These are phyloP conservation scores for Celoporthe dispersa DNA, from an alignment of 2,329 filamentous ascomycete species.

Conservation along the genomic window DNA sequence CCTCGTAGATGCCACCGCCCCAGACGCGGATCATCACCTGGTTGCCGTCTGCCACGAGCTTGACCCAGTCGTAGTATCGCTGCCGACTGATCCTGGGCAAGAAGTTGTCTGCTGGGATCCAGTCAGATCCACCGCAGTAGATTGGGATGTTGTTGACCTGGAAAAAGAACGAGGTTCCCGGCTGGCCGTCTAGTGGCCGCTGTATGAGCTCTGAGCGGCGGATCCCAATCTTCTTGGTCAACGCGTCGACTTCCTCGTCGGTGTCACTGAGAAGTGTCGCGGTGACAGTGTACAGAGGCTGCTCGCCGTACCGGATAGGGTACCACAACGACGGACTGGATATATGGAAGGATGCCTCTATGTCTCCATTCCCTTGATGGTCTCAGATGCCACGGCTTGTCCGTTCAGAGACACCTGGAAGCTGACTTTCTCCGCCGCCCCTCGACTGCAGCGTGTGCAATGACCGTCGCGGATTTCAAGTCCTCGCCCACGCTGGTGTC, in stretches of 20 bases:
- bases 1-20: slow-evolving; percentile 75
- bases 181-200: slow-evolving; percentile 59
- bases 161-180: slow-evolving; percentile 82
- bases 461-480: slow-evolving; percentile 60
- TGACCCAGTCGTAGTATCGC: slow-evolving; percentile 74
- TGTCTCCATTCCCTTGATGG: slow-evolving; percentile 45
- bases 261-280: slow-evolving; percentile 57
- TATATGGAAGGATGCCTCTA: slow-evolving; percentile 56
- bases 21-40: slow-evolving; percentile 83
- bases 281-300: slow-evolving; percentile 71
- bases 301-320: slow-evolving; percentile 75
- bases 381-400: slow-evolving; percentile 56
- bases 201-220: slow-evolving; percentile 68
- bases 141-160: slow-evolving; percentile 75
- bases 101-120: slow-evolving; percentile 84
- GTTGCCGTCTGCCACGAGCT: slow-evolving; percentile 75
- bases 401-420: slow-evolving; percentile 59
- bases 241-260: slow-evolving; percentile 54
- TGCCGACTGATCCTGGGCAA: slow-evolving; percentile 69
- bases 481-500: slow-evolving; percentile 63
- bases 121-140: slow-evolving; percentile 83
- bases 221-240: slow-evolving; percentile 69
- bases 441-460: slow-evolving; percentile 56
- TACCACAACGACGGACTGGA: slow-evolving; percentile 75
- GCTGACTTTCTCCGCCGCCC: slow-evolving; percentile 53